A percentile compares a stretch with the other conserved stretches of the same genome.
phyloP scores from a whole-genome alignment of 2,329 filamentous ascomycete genomes.

The Cladosporium sp. region DNA sequence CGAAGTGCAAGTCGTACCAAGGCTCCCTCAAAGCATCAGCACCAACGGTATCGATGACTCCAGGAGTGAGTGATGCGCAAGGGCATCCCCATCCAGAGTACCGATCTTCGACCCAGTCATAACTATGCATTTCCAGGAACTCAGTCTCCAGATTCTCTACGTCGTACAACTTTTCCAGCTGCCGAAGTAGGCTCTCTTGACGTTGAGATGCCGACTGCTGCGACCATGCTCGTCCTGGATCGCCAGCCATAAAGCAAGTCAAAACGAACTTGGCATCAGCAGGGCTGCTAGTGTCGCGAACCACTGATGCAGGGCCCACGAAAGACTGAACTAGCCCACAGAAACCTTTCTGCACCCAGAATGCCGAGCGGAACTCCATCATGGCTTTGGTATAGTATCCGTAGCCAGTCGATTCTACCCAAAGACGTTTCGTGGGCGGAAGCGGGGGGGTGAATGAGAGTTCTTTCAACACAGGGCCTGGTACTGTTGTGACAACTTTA shows the following conservation, averaged over 20 bases:
- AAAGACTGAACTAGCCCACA: constrained; percentile 51
- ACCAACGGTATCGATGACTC: constrained; percentile 27
- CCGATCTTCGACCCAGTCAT: constrained; percentile 35
- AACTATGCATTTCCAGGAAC: constrained; percentile 32
- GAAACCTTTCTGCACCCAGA: constrained; percentile 48
- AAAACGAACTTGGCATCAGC: constrained; percentile 33
- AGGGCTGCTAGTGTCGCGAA: constrained; percentile 46
- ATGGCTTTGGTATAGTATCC: constrained; percentile 57
- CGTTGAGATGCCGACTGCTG: constrained; percentile 32
- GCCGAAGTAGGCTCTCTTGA: constrained; percentile 36
- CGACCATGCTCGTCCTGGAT: constrained; percentile 41
- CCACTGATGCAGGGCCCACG: constrained; percentile 48
- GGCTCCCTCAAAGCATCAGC: constrained; percentile 26
- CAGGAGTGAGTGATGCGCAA: constrained; percentile 29
- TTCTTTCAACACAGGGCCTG: constrained; percentile 47
- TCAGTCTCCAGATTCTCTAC: constrained; percentile 24
- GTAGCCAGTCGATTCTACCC: constrained; percentile 40
- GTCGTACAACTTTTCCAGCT: constrained; percentile 37
- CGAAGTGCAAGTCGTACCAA: constrained; percentile 51
- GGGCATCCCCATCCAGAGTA: constrained; percentile 35
- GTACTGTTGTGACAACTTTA: constrained; percentile 52
- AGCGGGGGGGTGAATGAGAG: constrained; percentile 53
- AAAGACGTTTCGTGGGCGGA: constrained; percentile 41
- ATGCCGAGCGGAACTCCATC: constrained; percentile 47
- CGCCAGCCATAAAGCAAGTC: constrained; percentile 46